Conservation (phyloP, 2,329 filamentous ascomycete species). For the Stagonosporopsis cucurbitacearum region DNA sequence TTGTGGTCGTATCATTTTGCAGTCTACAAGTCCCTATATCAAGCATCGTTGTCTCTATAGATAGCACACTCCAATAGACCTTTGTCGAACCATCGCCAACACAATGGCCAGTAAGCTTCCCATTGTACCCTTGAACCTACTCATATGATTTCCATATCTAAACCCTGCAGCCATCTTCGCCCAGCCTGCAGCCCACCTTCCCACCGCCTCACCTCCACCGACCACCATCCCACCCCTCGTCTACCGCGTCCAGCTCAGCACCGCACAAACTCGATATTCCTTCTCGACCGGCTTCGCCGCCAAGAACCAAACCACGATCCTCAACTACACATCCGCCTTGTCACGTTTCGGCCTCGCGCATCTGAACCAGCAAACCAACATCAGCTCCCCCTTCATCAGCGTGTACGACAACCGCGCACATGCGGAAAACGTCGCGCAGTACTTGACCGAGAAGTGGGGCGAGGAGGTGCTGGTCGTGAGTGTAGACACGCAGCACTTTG, state of each 20-base stretch:
- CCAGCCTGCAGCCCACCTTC: conserved; percentile 2
- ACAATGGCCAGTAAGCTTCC: conserved; percentile 25
- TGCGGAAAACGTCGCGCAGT: conserved; percentile 36
- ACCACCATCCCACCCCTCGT: conserved; percentile 34
- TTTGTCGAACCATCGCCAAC: neutral
- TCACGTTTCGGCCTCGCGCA: conserved; percentile 40
- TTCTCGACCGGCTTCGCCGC: conserved; percentile 41
- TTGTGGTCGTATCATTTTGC: neutral
- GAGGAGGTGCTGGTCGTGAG: conserved; percentile 37
- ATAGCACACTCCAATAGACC: neutral
- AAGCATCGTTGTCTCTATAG: neutral
- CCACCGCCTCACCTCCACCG: conserved; percentile 22
- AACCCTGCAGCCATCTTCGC: conserved; percentile 20
- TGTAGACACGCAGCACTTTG: conserved; percentile 41
- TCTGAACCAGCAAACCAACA: conserved; percentile 43
- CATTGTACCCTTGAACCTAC: neutral
- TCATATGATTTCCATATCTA: neutral
- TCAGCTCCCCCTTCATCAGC: conserved; percentile 42
- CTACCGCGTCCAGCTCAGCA: conserved; percentile 40
- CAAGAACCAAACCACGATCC: conserved; percentile 46
- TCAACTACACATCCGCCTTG: conserved; percentile 32
- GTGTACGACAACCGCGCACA: conserved; percentile 39
- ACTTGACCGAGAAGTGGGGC: conserved; percentile 26
- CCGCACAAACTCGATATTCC: conserved; percentile 40
- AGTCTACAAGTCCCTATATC: too few relatives aligned